Evolutionary conservation across 495 filamentous ascomycete species (phyloP).

Genomic region (Neurospora tetrasperma): DNA sequence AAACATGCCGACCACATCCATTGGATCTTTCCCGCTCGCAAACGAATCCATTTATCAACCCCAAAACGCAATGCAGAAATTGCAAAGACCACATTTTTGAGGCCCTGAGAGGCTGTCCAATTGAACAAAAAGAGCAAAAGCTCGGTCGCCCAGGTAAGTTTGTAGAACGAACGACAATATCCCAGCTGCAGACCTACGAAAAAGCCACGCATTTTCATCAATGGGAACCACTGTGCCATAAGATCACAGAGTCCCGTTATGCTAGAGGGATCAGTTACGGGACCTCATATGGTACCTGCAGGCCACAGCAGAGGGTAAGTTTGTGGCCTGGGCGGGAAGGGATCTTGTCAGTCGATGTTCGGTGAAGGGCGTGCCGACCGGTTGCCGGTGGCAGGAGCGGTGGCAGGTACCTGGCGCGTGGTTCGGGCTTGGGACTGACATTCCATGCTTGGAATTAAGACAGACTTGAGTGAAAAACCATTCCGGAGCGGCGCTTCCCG

Average conservation of each 20-base stretch:
- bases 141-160: not conserved
- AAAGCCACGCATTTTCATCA: not conserved
- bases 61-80: not conserved
- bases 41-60: not conserved
- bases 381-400: not conserved
- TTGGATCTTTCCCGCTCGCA: not conserved
- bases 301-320: not conserved
- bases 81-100: not conserved
- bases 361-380: not conserved
- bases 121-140: not conserved
- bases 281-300: not conserved
- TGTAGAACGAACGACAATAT: no score
- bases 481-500: not conserved
- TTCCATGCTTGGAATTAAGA: no score
- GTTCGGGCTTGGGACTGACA: not conserved
- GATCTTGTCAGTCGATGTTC: not conserved
- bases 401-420: not conserved
- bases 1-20: not conserved
- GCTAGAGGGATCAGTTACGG: not conserved
- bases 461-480: no score
- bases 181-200: not conserved
- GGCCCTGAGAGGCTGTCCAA: not conserved
- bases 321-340: not conserved
- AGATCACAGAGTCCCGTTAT: not conserved
- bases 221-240: not conserved